Percentiles rank a stretch among this genome's conserved stretches.
These are phyloP conservation scores for Pseudocercospora cruenta DNA, from an alignment of 2,329 filamentous ascomycete genomes.

Conservation along the genomic window DNA sequence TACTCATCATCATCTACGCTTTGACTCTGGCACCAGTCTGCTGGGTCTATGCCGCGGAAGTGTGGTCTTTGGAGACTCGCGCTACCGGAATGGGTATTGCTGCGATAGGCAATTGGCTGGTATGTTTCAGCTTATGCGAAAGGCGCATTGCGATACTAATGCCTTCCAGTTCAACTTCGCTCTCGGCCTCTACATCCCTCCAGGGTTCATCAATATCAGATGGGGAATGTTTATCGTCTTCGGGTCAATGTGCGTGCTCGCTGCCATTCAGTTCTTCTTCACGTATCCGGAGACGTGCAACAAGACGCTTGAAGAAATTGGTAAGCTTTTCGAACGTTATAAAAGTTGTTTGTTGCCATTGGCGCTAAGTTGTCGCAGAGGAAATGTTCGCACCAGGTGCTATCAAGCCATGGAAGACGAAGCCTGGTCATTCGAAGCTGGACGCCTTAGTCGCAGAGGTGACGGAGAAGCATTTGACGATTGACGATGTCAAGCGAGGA, in stretches of 20 bases:
- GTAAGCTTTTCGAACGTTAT: not conserved
- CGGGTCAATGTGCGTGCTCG: conserved; percentile 51
- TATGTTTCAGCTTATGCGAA: conserved; percentile 1
- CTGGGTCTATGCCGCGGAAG: conserved; percentile 69
- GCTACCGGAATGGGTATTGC: conserved; percentile 63
- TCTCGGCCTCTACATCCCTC: conserved; percentile 61
- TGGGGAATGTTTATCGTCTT: conserved; percentile 59
- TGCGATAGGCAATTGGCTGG: conserved; percentile 55
- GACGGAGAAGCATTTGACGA: conserved; percentile 26
- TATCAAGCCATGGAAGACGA: conserved; percentile 43
- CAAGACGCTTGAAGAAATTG: conserved; percentile 45
- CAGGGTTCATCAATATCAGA: conserved; percentile 61
- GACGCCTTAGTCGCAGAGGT: conserved; percentile 31
- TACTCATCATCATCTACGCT: conserved; percentile 66
- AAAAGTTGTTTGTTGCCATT: not conserved
- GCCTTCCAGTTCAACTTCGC: conserved; percentile 58
- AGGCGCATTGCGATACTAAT: not conserved
- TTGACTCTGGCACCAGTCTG: conserved; percentile 66
- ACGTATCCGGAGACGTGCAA: conserved; percentile 47
- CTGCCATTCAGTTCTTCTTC: conserved; percentile 51
- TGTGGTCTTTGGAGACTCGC: conserved; percentile 64
- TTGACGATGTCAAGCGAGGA: conserved; percentile 19
- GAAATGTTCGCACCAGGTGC: conserved; percentile 42
- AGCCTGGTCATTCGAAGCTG: conserved; percentile 40
- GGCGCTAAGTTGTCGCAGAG: conserved; percentile 26